Conservation (phyloP, 2,329 filamentous ascomycete genomes). For the Moelleriella libera region DNA sequence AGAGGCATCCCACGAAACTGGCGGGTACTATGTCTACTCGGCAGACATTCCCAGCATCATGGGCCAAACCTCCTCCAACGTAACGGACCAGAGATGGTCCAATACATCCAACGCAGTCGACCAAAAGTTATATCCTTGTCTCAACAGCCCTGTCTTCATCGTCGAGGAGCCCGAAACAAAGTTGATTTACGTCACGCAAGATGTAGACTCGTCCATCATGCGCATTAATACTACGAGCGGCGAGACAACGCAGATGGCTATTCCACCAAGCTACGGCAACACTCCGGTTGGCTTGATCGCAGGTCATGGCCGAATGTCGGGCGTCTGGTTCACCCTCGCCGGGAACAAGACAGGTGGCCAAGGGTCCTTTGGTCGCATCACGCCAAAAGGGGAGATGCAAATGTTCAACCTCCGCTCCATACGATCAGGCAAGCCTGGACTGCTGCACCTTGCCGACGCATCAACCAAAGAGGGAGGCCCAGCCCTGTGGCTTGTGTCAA, state of each 20-base stretch:
- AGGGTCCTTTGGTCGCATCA: neutral
- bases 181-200: neutral
- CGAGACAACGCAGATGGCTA: neutral
- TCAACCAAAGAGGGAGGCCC: neutral
- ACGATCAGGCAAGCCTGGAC: neutral
- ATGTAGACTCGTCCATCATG: neutral
- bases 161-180: neutral
- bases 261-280: neutral
- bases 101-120: neutral
- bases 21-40: neutral
- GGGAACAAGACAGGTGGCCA: neutral
- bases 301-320: neutral
- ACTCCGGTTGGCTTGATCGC: neutral
- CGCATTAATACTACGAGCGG: neutral
- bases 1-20: neutral
- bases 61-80: neutral
- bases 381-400: neutral
- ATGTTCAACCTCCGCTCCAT: neutral
- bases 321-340: neutral
- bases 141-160: neutral
- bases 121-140: neutral
- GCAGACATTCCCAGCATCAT: neutral
- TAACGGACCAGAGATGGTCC: neutral
- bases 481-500: neutral
- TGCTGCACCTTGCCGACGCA: neutral